Evolutionary conservation across 2,329 filamentous ascomycete genomes (phyloP).

Genomic region (Chaetomium sp.): DNA sequence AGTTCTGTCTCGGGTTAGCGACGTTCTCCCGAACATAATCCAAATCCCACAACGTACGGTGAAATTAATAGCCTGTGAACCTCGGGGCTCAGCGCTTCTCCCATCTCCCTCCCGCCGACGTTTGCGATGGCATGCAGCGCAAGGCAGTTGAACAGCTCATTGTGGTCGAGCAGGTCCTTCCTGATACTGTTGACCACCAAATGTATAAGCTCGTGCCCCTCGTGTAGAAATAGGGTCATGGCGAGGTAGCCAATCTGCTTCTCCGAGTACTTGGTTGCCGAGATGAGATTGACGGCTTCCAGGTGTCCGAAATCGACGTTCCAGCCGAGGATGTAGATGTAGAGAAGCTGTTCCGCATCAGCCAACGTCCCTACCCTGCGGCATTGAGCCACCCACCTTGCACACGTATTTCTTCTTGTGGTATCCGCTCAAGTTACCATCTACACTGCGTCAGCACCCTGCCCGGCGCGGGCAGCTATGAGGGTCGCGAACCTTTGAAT

Average conservation of each 20-base stretch:
- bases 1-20: slow-evolving; percentile 43
- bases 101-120: slow-evolving; percentile 95
- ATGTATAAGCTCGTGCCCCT: slow-evolving; percentile 93
- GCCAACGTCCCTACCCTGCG: slow-evolving; percentile 21
- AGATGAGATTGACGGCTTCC: slow-evolving; percentile 97
- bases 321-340: slow-evolving; percentile 99
- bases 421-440: slow-evolving; percentile 90
- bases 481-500: slow-evolving; percentile 70
- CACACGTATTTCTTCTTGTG: slow-evolving; percentile 99
- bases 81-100: slow-evolving; percentile 86
- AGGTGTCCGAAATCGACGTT: slow-evolving; percentile 99
- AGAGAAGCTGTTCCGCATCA: slow-evolving; percentile 68
- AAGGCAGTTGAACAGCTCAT: slow-evolving; percentile 96
- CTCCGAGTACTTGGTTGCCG: slow-evolving; percentile 94
- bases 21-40: not conserved
- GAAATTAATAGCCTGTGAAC: slow-evolving; percentile 94
- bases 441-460: slow-evolving; percentile 46
- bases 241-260: slow-evolving; percentile 99
- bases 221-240: slow-evolving; percentile 95
- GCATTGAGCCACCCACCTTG: slow-evolving; percentile 62
- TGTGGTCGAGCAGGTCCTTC: slow-evolving; percentile 91
- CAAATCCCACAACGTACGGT: slow-evolving; percentile 62
- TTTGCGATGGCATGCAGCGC: slow-evolving; percentile 97
- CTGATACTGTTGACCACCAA: slow-evolving; percentile 98
- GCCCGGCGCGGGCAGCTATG: slow-evolving; percentile 16